A percentile compares a stretch with the other conserved stretches of the same genome.
Evolutionary conservation across 2,329 filamentous ascomycete species (phyloP).

Genomic region (Rachicladosporium sp.): DNA sequence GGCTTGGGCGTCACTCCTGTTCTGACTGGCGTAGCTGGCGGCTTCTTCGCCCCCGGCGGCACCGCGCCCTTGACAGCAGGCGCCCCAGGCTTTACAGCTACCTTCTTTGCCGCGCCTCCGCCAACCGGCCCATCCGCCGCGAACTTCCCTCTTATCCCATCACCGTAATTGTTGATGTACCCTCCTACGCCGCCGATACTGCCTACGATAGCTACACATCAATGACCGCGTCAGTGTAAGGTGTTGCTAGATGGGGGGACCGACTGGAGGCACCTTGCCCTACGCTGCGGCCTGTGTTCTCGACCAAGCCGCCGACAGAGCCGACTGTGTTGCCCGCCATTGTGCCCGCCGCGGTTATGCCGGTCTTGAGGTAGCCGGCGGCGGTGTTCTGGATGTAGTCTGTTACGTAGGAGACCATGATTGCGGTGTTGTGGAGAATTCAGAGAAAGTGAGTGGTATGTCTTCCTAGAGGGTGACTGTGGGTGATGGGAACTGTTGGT

Average conservation of each 20-base stretch:
- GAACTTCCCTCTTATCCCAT: constrained; percentile 18
- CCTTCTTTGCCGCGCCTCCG: constrained; percentile 4
- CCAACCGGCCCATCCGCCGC: constrained; percentile 19
- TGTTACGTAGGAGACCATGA: constrained; percentile 9
- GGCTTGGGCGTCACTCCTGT: too few species aligned
- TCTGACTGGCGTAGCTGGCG: too few species aligned
- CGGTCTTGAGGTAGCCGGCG: constrained; percentile 19
- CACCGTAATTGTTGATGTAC: constrained; percentile 24
- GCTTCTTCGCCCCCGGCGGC: background rate
- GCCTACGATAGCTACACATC: constrained; percentile 21
- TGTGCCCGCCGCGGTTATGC: constrained; percentile 25
- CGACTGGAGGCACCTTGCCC: constrained; percentile 21
- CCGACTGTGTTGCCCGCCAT: constrained; percentile 27
- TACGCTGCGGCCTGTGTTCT: constrained; percentile 20
- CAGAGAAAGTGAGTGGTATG: too few species aligned
- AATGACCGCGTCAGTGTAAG: constrained; percentile 10
- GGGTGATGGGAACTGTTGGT: background rate
- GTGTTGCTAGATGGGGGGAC: constrained; percentile 2
- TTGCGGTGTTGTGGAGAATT: background rate
- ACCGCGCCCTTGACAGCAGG: background rate
- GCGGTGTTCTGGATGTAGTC: constrained; percentile 22
- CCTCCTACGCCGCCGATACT: constrained; percentile 22
- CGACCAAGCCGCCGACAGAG: constrained; percentile 22
- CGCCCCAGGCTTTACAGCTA: constrained; percentile 1
- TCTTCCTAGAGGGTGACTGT: background rate